These are phyloP conservation scores for Vanrija sp. DNA, from an alignment of 1,284 basidiomycete species.

Conservation along the genomic window DNA sequence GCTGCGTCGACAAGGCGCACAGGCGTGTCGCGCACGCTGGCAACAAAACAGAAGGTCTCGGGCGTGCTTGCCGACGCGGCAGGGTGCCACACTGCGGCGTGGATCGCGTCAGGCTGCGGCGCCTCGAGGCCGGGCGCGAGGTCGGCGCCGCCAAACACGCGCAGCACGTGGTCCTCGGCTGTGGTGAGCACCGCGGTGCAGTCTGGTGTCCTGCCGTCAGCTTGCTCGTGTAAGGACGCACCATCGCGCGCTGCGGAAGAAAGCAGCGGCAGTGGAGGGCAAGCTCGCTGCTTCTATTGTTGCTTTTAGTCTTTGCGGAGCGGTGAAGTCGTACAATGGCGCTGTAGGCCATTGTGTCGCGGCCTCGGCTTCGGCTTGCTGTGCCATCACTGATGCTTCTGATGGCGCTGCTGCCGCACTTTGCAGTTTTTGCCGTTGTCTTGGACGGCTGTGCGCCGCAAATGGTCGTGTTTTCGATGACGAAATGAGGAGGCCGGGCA, in stretches of 20 bases:
- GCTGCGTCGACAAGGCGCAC: conserved; percentile 73
- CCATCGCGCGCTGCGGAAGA: conserved; percentile 42
- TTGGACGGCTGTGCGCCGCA: too few relatives aligned
- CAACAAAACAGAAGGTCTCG: conserved; percentile 71
- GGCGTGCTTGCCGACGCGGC: conserved; percentile 59
- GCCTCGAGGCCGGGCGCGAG: conserved; percentile 26
- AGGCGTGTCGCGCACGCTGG: conserved; percentile 74
- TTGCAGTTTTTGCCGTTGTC: too few relatives aligned
- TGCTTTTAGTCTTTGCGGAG: not conserved
- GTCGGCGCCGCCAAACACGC: conserved; percentile 24
- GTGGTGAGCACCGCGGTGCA: conserved; percentile 37
- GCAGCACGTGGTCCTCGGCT: conserved; percentile 39
- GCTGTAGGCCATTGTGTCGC: conserved; percentile 22
- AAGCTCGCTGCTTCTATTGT: conserved; percentile 4
- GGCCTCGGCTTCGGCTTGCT: not conserved
- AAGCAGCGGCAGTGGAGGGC: conserved; percentile 18
- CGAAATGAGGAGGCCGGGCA: too few relatives aligned
- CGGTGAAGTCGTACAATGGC: conserved; percentile 22
- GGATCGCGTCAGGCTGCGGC: conserved; percentile 62
- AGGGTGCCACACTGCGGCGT: conserved; percentile 78
- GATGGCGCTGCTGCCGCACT: too few relatives aligned
- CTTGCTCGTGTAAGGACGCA: conserved; percentile 12
- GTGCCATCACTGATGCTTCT: too few relatives aligned
- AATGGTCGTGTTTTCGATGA: too few relatives aligned
- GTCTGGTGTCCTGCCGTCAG: conserved; percentile 39